These are phyloP conservation scores for Chrysanthemum lavandulifolium DNA, from an alignment of 129 eudicot genomes.

Conservation along the genomic window DNA sequence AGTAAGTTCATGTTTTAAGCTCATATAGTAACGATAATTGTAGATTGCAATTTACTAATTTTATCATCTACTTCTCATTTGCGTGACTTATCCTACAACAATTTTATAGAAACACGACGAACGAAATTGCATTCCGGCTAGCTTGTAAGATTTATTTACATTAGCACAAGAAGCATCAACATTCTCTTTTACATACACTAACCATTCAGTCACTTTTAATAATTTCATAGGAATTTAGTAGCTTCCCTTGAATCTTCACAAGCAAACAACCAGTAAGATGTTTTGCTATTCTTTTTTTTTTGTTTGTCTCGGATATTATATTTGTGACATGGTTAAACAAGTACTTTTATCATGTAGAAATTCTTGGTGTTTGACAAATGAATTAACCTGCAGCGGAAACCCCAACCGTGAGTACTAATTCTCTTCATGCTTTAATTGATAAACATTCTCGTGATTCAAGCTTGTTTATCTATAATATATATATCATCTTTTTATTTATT, in stretches of 20 bases:
- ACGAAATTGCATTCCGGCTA: constrained; percentile 42
- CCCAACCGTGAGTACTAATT: constrained; percentile 40
- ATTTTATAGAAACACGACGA: constrained; percentile 46
- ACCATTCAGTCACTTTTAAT: constrained; percentile 10
- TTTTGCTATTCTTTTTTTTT: neutral
- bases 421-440: neutral
- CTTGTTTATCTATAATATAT: neutral
- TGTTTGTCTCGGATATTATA: neutral
- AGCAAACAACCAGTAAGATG: constrained; percentile 43
- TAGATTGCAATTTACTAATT: neutral
- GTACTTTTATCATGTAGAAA: constrained; percentile 32
- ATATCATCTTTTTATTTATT: neutral
- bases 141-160: constrained; percentile 48
- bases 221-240: constrained; percentile 55
- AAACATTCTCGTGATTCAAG: constrained; percentile 3
- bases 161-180: neutral
- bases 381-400: constrained; percentile 56
- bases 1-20: constrained; percentile 23
- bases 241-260: constrained; percentile 54
- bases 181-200: neutral
- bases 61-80: constrained; percentile 15
- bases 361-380: constrained; percentile 70
- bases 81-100: constrained; percentile 81
- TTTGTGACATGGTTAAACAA: neutral
- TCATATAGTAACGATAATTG: neutral